Conservation (phyloP, 345 rosid species). For the Acer campestre region DNA sequence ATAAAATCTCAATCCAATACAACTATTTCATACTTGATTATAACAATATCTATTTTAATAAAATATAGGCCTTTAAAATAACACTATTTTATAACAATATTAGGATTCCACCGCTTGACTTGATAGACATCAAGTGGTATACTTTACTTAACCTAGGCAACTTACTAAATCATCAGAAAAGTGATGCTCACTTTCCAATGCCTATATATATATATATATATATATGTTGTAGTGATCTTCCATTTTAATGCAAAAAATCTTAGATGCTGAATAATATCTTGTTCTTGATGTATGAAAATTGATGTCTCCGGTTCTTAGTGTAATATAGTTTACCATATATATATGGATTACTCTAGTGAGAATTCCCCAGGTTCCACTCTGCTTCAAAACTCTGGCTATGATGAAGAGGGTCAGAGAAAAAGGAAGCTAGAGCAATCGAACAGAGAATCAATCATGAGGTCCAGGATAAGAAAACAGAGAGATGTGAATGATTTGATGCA, state of each 20-base stretch:
- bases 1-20: too few species aligned
- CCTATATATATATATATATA: too few species aligned
- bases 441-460: slow-evolving; percentile 86
- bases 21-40: too few species aligned
- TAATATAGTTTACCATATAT: slow-evolving; percentile 30
- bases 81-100: too few species aligned
- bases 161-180: too few species aligned
- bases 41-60: too few species aligned
- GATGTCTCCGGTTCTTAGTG: slow-evolving; percentile 91
- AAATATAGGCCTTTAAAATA: too few species aligned
- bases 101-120: too few species aligned
- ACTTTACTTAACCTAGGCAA: too few species aligned
- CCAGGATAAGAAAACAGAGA: slow-evolving; percentile 88
- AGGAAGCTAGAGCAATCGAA: slow-evolving; percentile 87
- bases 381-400: slow-evolving; percentile 53
- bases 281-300: slow-evolving; percentile 58
- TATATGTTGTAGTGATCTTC: neutral
- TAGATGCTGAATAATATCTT: slow-evolving; percentile 38
- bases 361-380: slow-evolving; percentile 44
- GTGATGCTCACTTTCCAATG: too few species aligned
- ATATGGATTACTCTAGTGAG: slow-evolving; percentile 65
- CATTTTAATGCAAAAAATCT: slow-evolving; percentile 2
- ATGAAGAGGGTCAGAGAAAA: slow-evolving; percentile 75
- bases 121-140: too few species aligned
- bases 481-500: slow-evolving; percentile 66